Conservation (phyloP, 805 yeast species). For the Saccharomyces eubayanus region DNA sequence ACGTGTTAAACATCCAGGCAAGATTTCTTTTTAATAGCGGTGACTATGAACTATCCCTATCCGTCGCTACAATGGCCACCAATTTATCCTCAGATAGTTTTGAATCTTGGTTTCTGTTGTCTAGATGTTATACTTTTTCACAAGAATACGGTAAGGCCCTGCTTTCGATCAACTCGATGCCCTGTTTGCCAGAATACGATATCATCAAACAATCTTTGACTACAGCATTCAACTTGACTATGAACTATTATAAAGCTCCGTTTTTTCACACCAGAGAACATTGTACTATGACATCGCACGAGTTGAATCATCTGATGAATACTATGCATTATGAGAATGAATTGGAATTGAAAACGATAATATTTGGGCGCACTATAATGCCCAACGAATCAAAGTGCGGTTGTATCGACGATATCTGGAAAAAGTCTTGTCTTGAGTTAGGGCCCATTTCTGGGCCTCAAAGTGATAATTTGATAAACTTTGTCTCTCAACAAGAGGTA, state of each 20-base stretch:
- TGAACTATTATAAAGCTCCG: conserved; percentile 24
- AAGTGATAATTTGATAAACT: conserved; percentile 23
- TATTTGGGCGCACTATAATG: conserved; percentile 29
- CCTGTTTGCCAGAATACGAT: conserved; percentile 22
- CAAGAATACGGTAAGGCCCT: conserved; percentile 21
- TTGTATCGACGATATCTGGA: conserved; percentile 20
- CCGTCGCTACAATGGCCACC: conserved; percentile 19
- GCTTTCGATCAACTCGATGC: conserved; percentile 27
- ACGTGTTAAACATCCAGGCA: conserved; percentile 22
- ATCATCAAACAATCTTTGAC: conserved; percentile 15
- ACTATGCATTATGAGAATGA: conserved; percentile 22
- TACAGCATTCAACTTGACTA: conserved; percentile 6
- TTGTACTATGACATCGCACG: conserved; percentile 18
- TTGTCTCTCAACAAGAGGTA: conserved; percentile 26
- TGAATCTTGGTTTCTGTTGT: conserved; percentile 25
- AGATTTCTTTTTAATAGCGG: conserved; percentile 19
- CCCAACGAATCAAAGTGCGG: conserved; percentile 23
- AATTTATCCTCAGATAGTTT: conserved; percentile 27
- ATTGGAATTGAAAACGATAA: conserved; percentile 15
- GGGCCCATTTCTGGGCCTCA: conserved; percentile 31
- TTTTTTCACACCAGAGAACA: conserved; percentile 10
- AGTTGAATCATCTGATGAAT: conserved; percentile 18
- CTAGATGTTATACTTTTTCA: conserved; percentile 20
- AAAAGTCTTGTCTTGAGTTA: conserved; percentile 17
- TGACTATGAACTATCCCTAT: conserved; percentile 22